Evolutionary conservation across 2,329 filamentous ascomycete genomes (phyloP), one percentile per base, ranked within the genome.

Genomic region (Fusarium anguioides): DNA sequence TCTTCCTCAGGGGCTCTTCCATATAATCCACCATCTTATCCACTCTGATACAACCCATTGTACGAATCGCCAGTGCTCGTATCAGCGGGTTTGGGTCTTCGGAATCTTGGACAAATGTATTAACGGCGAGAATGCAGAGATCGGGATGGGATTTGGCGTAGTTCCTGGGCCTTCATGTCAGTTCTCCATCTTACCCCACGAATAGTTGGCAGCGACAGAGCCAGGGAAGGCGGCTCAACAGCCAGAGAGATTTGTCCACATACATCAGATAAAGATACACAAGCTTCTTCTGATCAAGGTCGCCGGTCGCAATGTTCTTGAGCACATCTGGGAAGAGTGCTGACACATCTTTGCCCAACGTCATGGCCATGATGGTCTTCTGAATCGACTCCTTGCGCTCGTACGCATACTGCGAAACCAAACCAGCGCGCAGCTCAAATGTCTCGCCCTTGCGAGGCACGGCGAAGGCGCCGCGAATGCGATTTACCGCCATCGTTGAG

Each of bases 321-420:
- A 99, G 84, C 31, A 99, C 96, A 77, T 99, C 96, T 3, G 96
- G 96, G 78, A 99, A 99, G 68, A 99, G 84, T 56, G 94, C 92
- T 52, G 96, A 99, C 61, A 99, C 96, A 81, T 99, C 96, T 81
- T 99, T 99, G 79, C 96, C 96, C 73, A 99, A 80, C 2, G 96
- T 99, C 96, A 99, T 99, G 77, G 96, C 94, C 94, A 98, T 98
- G 82, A 99, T 99, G 69, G 96, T 99, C 86, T 97, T 98, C 79
- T 99, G 96, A 73, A 99, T 99, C 23, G 96, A 92, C 84, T 99
- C 96, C 81, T 99, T 99, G 75, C 94, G 91, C 87, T 99, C 96
- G 82, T 96, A 97, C 62, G 96, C 96, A 91, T 98, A 99, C 83
- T 99, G 96, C 68, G 96, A 99, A 68, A 96, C 96, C 78, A 99